These are phyloP conservation scores for Eimeria mitis DNA, from an alignment of 169 alveolate genomes.

Conservation along the genomic window DNA sequence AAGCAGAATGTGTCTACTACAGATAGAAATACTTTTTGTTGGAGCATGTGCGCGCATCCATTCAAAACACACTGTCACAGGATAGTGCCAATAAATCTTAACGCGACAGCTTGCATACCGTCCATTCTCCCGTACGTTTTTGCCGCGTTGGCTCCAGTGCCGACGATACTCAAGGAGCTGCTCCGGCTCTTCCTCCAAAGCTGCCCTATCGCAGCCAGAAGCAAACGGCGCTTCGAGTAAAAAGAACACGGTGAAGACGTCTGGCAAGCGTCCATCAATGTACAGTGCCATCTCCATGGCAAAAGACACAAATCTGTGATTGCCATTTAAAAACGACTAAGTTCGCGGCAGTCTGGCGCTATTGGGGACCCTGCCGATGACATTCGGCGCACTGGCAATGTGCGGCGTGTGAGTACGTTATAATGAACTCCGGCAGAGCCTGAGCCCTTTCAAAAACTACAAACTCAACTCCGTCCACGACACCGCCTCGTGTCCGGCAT, in stretches of 20 bases:
- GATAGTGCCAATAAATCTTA: not conserved
- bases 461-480: constrained; percentile 82
- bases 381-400: constrained; percentile 77
- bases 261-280: not conserved
- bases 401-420: constrained; percentile 77
- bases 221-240: not conserved
- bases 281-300: not conserved
- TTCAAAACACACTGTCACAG: not conserved
- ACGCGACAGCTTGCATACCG: not conserved
- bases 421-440: constrained; percentile 81
- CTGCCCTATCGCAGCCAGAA: constrained; percentile 3
- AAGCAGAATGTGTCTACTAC: not conserved
- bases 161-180: not conserved
- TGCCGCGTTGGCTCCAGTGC: not conserved
- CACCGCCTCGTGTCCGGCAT: constrained; percentile 81
- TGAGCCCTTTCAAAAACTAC: constrained; percentile 82
- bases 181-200: not conserved
- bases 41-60: not conserved
- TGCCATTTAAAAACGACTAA: not conserved
- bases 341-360: not conserved
- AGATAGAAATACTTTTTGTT: not conserved
- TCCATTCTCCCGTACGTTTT: not conserved
- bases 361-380: constrained; percentile 44
- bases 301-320: not conserved
- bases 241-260: not conserved